Conservation (phyloP, 306 rosid genomes). For the Delonix regia region DNA sequence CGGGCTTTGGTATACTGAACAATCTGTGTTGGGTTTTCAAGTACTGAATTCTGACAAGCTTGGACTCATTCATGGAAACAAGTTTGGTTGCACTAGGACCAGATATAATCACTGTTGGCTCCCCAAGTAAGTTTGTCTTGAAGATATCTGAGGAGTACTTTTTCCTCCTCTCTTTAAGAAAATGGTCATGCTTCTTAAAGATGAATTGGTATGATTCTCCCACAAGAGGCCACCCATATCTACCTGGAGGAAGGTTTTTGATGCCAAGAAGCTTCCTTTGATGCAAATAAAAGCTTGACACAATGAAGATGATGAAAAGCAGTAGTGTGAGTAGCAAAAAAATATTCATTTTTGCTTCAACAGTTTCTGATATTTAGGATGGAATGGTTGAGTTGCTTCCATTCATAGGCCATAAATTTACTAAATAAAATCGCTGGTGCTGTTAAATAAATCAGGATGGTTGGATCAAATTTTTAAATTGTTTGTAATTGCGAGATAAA, state of each 20-base stretch:
- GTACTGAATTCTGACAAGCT: constrained; percentile 53
- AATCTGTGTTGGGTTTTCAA: constrained; percentile 37
- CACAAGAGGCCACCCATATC: constrained; percentile 65
- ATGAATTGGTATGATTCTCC: constrained; percentile 60
- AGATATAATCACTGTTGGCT: constrained; percentile 58
- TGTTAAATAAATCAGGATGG: too few species aligned
- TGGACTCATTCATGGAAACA: constrained; percentile 57
- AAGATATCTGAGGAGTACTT: constrained; percentile 61
- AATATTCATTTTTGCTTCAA: constrained; percentile 26
- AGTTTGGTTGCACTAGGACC: constrained; percentile 68
- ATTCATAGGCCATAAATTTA: neutral
- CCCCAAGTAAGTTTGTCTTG: constrained; percentile 63
- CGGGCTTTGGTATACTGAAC: constrained; percentile 36
- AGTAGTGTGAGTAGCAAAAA: constrained; percentile 34
- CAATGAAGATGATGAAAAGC: constrained; percentile 31
- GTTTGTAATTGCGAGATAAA: too few species aligned
- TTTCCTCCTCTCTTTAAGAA: constrained; percentile 44
- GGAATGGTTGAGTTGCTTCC: neutral
- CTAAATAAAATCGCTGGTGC: too few species aligned
- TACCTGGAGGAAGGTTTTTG: constrained; percentile 63
- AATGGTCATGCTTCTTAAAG: constrained; percentile 48
- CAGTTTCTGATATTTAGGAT: neutral
- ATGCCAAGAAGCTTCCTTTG: constrained; percentile 9
- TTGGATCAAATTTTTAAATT: too few species aligned
- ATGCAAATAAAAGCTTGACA: neutral